Percentiles rank a stretch among this genome's conserved stretches.
Conservation (phyloP, 2,329 filamentous ascomycete genomes). For the Decorospora gaudefroyi region DNA sequence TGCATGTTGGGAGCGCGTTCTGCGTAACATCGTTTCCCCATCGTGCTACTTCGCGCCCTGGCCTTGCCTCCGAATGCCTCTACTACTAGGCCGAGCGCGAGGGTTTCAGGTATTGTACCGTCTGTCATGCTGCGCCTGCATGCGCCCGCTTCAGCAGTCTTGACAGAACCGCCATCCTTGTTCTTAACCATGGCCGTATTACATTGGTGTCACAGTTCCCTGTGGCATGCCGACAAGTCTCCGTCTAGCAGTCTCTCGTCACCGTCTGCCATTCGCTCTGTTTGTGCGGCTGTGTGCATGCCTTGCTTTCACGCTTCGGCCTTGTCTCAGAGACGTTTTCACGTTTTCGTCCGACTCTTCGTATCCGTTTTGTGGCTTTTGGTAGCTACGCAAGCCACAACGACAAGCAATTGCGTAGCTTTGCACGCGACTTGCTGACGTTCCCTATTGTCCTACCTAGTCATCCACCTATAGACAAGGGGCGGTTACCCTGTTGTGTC, state of each 20-base stretch:
- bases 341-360: neutral
- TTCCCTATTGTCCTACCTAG: constrained; percentile 20
- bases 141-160: constrained; percentile 20
- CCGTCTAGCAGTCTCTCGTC: constrained; percentile 14
- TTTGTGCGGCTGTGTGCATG: constrained; percentile 12
- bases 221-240: constrained; percentile 15
- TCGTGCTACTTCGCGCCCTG: constrained; percentile 28
- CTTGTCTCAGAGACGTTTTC: neutral
- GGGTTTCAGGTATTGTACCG: constrained; percentile 25
- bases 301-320: constrained; percentile 5
- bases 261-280: constrained; percentile 19
- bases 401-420: constrained; percentile 6
- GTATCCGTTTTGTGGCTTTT: neutral
- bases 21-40: constrained; percentile 35
- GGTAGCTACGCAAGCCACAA: constrained; percentile 4
- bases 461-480: constrained; percentile 14
- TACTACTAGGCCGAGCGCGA: constrained; percentile 20
- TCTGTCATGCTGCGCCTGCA: constrained; percentile 25
- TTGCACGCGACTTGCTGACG: constrained; percentile 11
- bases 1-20: constrained; percentile 35
- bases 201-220: constrained; percentile 20
- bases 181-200: constrained; percentile 8
- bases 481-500: constrained; percentile 6
- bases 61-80: constrained; percentile 37
- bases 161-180: constrained; percentile 20